Conservation (phyloP, 2,329 filamentous ascomycete species). For the Neofusicoccum laricinum region DNA sequence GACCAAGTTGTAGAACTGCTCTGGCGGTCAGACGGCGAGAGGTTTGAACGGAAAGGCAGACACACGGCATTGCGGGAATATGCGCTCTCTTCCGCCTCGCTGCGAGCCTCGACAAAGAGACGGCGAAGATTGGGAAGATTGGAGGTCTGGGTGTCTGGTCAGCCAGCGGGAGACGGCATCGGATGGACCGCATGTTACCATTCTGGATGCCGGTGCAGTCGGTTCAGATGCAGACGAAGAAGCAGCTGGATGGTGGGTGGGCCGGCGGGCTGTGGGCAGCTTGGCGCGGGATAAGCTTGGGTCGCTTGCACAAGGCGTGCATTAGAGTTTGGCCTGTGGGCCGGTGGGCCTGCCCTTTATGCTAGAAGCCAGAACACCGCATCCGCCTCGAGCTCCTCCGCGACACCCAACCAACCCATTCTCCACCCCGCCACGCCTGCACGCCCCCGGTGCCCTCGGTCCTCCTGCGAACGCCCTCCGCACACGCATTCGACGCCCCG, state of each 20-base stretch:
- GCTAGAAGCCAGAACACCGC: constrained; percentile 17
- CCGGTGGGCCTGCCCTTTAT: constrained; percentile 22
- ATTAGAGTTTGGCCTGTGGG: constrained; percentile 17
- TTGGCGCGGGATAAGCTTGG: constrained; percentile 13
- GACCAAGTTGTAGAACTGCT: constrained; percentile 93
- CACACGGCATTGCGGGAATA: constrained; percentile 90
- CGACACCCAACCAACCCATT: not conserved
- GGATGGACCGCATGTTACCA: not conserved
- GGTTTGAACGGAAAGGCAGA: constrained; percentile 16
- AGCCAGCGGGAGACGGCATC: not conserved
- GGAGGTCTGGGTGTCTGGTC: constrained; percentile 49
- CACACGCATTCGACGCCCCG: not conserved
- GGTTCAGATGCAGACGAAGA: not conserved
- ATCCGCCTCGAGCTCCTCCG: constrained; percentile 12
- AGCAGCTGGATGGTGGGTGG: not conserved
- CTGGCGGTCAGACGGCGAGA: constrained; percentile 1
- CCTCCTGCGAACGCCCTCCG: not conserved
- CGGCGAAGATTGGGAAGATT: constrained; percentile 92
- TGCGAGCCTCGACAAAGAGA: constrained; percentile 90
- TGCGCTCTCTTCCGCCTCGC: constrained; percentile 89
- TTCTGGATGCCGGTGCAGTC: not conserved
- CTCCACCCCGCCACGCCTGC: not conserved
- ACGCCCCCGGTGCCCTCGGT: not conserved
- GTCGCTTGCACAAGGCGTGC: constrained; percentile 3
- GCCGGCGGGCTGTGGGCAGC: not conserved